phyloP scores from a whole-genome alignment of 306 rosid genomes.

The Vachellia collinsii region DNA sequence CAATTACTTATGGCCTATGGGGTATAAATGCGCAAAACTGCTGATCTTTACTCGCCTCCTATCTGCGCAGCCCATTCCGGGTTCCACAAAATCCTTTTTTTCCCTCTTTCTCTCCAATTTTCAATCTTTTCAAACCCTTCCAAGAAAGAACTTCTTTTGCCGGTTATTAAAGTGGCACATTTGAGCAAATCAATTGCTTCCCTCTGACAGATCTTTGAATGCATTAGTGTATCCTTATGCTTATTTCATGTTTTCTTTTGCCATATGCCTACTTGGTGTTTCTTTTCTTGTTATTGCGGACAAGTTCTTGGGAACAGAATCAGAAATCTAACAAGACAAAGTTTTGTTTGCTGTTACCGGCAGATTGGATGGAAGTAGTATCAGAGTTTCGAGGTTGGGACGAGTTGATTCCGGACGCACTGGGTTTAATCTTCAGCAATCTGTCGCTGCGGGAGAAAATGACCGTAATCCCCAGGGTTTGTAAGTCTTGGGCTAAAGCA shows the following conservation, averaged over 20 bases:
- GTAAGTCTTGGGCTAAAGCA: conserved; percentile 90
- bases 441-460: conserved; percentile 75
- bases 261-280: background rate
- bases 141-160: conserved; percentile 16
- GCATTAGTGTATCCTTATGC: background rate
- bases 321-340: background rate
- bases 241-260: background rate
- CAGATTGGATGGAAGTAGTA: conserved; percentile 68
- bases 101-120: background rate
- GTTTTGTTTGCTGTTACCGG: background rate
- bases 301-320: conserved; percentile 3
- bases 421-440: conserved; percentile 83
- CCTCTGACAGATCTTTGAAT: background rate
- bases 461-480: conserved; percentile 84
- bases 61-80: background rate
- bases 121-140: conserved; percentile 1
- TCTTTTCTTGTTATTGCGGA: background rate
- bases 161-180: background rate
- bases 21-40: conserved; percentile 34
- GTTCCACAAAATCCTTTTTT: background rate
- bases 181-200: background rate
- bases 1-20: background rate
- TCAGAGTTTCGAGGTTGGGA: conserved; percentile 78
- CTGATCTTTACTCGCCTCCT: background rate
- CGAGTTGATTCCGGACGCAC: conserved; percentile 88